phyloP scores from a whole-genome alignment of 495 filamentous ascomycete genomes.

The Glarea lozoyensis region DNA sequence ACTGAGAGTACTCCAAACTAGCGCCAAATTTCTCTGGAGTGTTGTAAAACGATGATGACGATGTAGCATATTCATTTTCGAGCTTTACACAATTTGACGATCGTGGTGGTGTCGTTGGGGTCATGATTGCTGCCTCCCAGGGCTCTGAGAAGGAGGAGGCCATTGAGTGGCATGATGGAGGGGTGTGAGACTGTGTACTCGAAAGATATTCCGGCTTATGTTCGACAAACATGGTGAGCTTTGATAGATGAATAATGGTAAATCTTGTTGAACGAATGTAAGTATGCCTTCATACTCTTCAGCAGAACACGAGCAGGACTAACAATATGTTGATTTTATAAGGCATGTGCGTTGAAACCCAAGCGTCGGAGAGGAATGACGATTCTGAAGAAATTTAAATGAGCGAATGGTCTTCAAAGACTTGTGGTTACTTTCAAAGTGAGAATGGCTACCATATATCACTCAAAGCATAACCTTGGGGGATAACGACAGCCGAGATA shows the following conservation, averaged over 20 bases:
- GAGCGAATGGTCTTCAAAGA: slow-evolving; percentile 4
- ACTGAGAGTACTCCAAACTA: not conserved
- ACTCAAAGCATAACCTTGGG: not conserved
- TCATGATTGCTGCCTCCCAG: not conserved
- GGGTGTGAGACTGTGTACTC: not conserved
- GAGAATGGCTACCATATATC: slow-evolving; percentile 8
- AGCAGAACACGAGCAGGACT: not conserved
- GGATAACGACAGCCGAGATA: not conserved
- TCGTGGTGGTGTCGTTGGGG: not conserved
- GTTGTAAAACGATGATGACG: not conserved
- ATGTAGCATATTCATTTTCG: not conserved
- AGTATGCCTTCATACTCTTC: not conserved
- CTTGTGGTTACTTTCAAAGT: slow-evolving; percentile 5
- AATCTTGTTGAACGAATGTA: not conserved
- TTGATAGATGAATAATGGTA: not conserved
- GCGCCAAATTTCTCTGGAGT: not conserved
- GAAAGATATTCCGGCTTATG: not conserved
- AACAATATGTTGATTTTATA: not conserved
- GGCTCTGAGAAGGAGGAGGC: not conserved
- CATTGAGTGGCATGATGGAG: not conserved
- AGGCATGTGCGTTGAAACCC: not conserved
- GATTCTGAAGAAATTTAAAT: slow-evolving; percentile 4
- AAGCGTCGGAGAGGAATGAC: slow-evolving; percentile 1
- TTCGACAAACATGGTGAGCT: not conserved
- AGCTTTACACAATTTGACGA: not conserved